Evolutionary conservation across 1,284 basidiomycete genomes (phyloP), one percentile per base, ranked within the genome.

Genomic region (Ganoderma lucidum): DNA sequence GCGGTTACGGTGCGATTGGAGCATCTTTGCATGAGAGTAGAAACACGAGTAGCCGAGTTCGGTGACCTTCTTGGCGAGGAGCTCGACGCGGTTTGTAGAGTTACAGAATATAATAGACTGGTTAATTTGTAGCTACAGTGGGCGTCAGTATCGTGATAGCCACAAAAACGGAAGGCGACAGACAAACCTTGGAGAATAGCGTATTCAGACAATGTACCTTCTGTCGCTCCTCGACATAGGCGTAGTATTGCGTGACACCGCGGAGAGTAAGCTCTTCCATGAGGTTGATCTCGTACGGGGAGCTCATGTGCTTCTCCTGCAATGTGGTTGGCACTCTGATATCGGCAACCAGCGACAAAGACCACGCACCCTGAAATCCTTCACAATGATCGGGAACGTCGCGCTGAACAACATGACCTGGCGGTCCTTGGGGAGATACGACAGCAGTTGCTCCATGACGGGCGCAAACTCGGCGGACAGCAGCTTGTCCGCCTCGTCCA

Each of bases 71-170:
- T 99, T 98, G 73, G 98, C 98, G 71, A 99, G 89, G 61, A 99
- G 92, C 83, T 99, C 97, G 83, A 99, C 97, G 73, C 97, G 96
- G 86, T 98, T 98, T 77, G 97, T 99, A 71, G 97, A 98, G 87
- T 99, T 99, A 84, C 97, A 99, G 85, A 99, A 99, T 80, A 99
- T 99, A 84, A 99, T 99, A 70, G 96, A 98, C 85, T 99, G 97
- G 83, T 99, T 99, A 87, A 99, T 99, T 94, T 99, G 97, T 65
- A 99, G 90, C 94, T 97, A 79, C n/a, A 67, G 45, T 5, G 2
- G 44, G 35, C 35, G 30, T 64, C 42, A 62, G 41, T 55, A 59
- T 59, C 42, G 79, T 78, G 56, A 53, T 30, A 56, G 59, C 55
- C n/a, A 61, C 42, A 14, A 48, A 19, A 19, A 45, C 70, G 32